Conservation (phyloP, 306 rosid species). For the Cyclanthera cordifolia region DNA sequence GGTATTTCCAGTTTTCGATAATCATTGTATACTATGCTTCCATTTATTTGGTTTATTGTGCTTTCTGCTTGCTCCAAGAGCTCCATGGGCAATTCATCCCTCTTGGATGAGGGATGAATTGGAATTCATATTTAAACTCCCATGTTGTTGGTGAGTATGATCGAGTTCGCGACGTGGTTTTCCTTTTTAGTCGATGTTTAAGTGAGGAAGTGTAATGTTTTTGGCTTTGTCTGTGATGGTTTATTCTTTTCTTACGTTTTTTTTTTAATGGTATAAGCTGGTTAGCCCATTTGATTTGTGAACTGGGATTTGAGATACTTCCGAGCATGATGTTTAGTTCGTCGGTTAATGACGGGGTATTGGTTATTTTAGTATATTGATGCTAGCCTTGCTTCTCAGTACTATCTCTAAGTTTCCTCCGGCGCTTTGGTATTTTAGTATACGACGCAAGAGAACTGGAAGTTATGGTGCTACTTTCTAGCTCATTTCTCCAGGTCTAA, state of each 20-base stretch:
- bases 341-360: not conserved
- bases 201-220: not conserved
- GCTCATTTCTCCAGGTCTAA: not conserved
- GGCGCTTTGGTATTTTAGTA: not conserved
- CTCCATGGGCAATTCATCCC: too few species aligned
- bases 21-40: not conserved
- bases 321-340: not conserved
- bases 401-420: not conserved
- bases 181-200: not conserved
- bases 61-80: not conserved
- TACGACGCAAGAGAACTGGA: not conserved
- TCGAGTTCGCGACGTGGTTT: not conserved
- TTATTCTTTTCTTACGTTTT: not conserved
- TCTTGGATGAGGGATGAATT: too few species aligned
- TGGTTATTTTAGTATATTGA: not conserved
- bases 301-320: not conserved
- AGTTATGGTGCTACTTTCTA: not conserved
- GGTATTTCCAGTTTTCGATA: slow-evolving; percentile 18
- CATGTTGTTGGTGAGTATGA: too few species aligned
- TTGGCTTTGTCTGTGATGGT: not conserved
- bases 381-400: not conserved
- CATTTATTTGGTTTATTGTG: not conserved
- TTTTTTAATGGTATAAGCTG: not conserved
- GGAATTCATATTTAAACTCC: too few species aligned
- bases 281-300: not conserved